Conservation (phyloP, 768 basidiomycete species). For the Royoungia palumana region DNA sequence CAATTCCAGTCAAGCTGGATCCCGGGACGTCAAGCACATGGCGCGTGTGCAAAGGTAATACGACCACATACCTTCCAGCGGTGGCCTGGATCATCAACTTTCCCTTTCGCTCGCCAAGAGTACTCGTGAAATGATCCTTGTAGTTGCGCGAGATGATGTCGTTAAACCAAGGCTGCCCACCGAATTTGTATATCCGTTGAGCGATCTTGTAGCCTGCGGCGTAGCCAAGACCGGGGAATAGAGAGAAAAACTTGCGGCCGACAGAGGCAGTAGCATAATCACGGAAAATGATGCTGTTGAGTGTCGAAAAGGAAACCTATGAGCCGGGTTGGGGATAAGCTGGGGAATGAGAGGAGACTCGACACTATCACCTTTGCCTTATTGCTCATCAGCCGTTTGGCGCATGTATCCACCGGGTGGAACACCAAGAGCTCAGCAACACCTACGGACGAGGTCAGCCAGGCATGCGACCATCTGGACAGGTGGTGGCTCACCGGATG, state of each 20-base stretch:
- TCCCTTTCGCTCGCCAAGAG: constrained; percentile 92
- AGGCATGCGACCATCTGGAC: not conserved
- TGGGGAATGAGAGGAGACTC: not conserved
- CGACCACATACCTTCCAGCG: constrained; percentile 73
- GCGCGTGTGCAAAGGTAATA: not conserved
- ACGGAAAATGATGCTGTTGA: constrained; percentile 84
- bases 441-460: constrained; percentile 44
- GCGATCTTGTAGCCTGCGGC: constrained; percentile 97
- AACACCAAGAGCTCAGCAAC: constrained; percentile 93
- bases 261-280: constrained; percentile 71
- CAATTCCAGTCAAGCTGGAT: constrained; percentile 69
- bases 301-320: constrained; percentile 59
- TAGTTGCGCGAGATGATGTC: constrained; percentile 84
- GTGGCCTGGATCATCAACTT: constrained; percentile 95
- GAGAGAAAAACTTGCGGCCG: constrained; percentile 69
- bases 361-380: constrained; percentile 61
- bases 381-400: constrained; percentile 99
- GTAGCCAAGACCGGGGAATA: constrained; percentile 98
- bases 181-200: constrained; percentile 96
- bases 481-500: constrained; percentile 58
- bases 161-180: constrained; percentile 97
- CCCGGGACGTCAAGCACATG: not conserved
- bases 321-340: not conserved
- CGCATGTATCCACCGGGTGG: constrained; percentile 95
- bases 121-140: constrained; percentile 73